Conservation (phyloP, 148 eudicot genomes). For the Arbutus unedo region DNA sequence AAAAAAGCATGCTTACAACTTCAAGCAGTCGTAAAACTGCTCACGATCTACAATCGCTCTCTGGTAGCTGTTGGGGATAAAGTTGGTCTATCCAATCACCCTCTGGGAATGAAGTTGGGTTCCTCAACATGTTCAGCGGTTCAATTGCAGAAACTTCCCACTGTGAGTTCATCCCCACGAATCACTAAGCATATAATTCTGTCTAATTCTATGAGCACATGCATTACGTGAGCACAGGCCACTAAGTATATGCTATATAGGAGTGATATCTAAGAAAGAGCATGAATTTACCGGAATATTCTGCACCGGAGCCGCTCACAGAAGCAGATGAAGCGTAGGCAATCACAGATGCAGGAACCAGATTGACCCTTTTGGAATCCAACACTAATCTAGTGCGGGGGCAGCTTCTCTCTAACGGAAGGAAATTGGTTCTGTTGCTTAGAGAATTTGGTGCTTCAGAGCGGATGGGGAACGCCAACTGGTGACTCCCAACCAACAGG, state of each 20-base stretch:
- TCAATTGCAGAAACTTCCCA: background rate
- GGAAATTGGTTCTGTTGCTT: background rate
- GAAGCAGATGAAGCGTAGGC: constrained; percentile 48
- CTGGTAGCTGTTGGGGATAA: too few relatives aligned
- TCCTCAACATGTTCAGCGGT: too few relatives aligned
- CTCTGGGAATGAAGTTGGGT: too few relatives aligned
- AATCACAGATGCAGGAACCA: constrained; percentile 21
- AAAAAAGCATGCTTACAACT: too few relatives aligned
- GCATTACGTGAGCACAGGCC: too few relatives aligned
- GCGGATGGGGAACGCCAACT: background rate
- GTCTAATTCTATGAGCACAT: too few relatives aligned
- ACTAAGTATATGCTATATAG: background rate
- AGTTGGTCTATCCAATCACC: too few relatives aligned
- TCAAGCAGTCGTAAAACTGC: too few relatives aligned
- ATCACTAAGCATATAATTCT: too few relatives aligned
- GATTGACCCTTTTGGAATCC: constrained; percentile 15
- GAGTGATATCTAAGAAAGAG: background rate
- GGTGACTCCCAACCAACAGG: background rate
- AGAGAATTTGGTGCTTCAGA: background rate
- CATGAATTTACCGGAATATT: constrained; percentile 36
- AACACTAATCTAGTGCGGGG: background rate
- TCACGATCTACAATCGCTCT: too few relatives aligned
- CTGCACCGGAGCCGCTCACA: constrained; percentile 39
- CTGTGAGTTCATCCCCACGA: too few relatives aligned
- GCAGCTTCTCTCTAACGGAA: background rate